Evolutionary conservation across 805 yeast species (phyloP).

Genomic region (Danielia reshetovae): DNA sequence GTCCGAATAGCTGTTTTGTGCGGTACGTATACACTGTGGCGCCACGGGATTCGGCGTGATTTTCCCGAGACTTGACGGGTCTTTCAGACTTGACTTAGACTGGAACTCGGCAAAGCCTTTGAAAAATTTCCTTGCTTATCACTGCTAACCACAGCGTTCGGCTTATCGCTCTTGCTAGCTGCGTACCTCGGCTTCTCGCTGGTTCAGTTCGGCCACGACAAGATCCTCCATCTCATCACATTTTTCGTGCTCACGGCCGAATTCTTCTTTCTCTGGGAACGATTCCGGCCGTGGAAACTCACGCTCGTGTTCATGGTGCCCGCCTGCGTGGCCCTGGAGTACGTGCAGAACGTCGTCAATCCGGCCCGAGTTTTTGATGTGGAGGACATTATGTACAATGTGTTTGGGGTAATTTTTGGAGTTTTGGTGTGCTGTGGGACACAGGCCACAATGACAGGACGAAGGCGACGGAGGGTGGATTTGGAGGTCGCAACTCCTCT

Average conservation of each 20-base stretch:
- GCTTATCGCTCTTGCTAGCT: conserved; percentile 24
- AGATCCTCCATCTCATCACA: conserved; percentile 44
- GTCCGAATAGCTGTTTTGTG: not conserved
- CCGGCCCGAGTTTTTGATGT: conserved; percentile 47
- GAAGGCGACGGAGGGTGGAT: not conserved
- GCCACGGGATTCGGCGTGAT: too few relatives aligned
- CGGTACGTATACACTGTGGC: too few relatives aligned
- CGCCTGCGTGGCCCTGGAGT: conserved; percentile 49
- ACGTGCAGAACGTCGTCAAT: conserved; percentile 43
- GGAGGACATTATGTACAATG: conserved; percentile 40
- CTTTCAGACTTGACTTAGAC: too few relatives aligned
- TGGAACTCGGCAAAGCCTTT: too few relatives aligned
- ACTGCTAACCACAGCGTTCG: conserved; percentile 21
- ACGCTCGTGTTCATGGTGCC: conserved; percentile 41
- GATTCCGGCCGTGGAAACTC: conserved; percentile 17
- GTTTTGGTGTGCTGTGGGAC: conserved; percentile 13
- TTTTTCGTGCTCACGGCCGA: conserved; percentile 46
- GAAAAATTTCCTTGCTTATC: not conserved
- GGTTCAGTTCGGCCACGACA: conserved; percentile 47
- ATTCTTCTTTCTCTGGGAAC: conserved; percentile 44
- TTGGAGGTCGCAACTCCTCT: not conserved
- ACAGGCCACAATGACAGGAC: conserved; percentile 1
- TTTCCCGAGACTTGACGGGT: too few relatives aligned
- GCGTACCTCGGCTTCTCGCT: conserved; percentile 51
- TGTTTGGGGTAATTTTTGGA: conserved; percentile 29